Evolutionary conservation across 2,329 filamentous ascomycete species (phyloP).

Genomic region (Colletotrichum zoysiae): DNA sequence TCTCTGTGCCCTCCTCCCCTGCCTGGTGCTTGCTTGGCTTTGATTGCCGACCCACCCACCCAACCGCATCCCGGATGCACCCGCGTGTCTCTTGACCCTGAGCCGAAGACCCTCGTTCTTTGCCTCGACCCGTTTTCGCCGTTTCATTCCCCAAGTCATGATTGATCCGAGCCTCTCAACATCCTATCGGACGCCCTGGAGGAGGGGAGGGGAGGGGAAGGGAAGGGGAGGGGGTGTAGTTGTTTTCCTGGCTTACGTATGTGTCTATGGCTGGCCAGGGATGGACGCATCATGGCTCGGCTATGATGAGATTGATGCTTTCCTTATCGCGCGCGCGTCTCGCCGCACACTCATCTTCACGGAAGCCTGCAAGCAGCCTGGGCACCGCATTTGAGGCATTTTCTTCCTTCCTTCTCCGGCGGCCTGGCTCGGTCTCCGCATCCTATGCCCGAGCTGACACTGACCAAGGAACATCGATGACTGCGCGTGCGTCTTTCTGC

Average conservation of each 20-base stretch:
- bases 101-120: constrained; percentile 22
- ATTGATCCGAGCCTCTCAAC: not conserved
- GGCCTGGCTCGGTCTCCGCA: constrained; percentile 1
- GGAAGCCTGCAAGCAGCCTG: constrained; percentile 2
- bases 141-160: constrained; percentile 4
- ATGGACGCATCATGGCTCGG: constrained; percentile 1
- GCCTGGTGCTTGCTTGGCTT: not conserved
- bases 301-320: constrained; percentile 1
- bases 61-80: constrained; percentile 30
- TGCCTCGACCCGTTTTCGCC: not conserved
- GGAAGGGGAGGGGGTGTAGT: not conserved
- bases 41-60: constrained; percentile 19
- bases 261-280: not conserved
- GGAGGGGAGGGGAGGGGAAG: not conserved
- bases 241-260: not conserved
- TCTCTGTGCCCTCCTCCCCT: not conserved
- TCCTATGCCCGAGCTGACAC: not conserved
- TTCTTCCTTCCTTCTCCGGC: constrained; percentile 1
- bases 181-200: not conserved
- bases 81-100: constrained; percentile 18
- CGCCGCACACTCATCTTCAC: constrained; percentile 7
- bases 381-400: not conserved
- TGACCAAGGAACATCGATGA: not conserved
- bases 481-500: not conserved
- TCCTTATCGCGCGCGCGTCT: constrained; percentile 10